Conservation (phyloP, 257 asterid genomes). For the Forsythia suspensa region DNA sequence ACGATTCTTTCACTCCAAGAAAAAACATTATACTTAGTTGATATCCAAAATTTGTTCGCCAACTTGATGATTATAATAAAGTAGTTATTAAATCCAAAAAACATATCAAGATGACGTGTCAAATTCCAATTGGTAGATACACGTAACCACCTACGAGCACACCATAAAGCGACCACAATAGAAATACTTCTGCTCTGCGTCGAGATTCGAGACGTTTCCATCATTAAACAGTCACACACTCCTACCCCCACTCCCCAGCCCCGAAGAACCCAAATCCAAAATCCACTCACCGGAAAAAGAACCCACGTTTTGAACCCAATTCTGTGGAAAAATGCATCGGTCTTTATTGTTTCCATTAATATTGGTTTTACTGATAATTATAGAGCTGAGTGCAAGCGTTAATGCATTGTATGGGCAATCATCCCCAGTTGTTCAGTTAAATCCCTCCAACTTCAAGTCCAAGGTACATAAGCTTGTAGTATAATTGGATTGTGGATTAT, state of each 20-base stretch:
- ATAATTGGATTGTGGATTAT: background rate
- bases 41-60: too few relatives aligned
- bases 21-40: too few relatives aligned
- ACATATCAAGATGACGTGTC: slow-evolving; percentile 29
- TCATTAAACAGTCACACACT: slow-evolving; percentile 10
- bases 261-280: background rate
- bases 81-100: background rate
- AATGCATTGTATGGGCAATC: slow-evolving; percentile 76
- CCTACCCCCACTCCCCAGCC: background rate
- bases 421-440: slow-evolving; percentile 89
- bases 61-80: too few relatives aligned
- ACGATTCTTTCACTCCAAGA: too few relatives aligned
- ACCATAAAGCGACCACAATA: background rate
- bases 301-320: background rate
- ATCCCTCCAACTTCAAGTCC: slow-evolving; percentile 85
- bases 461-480: slow-evolving; percentile 44
- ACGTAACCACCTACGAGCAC: slow-evolving; percentile 29
- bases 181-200: background rate
- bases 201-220: slow-evolving; percentile 11
- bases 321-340: slow-evolving; percentile 44
- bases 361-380: slow-evolving; percentile 26
- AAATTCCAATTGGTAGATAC: slow-evolving; percentile 30
- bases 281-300: background rate
- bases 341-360: slow-evolving; percentile 36
- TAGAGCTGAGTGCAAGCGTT: slow-evolving; percentile 41